Evolutionary conservation across 805 yeast genomes (phyloP), one percentile per base, ranked within the genome.

Genomic region (Candida berthetii): DNA sequence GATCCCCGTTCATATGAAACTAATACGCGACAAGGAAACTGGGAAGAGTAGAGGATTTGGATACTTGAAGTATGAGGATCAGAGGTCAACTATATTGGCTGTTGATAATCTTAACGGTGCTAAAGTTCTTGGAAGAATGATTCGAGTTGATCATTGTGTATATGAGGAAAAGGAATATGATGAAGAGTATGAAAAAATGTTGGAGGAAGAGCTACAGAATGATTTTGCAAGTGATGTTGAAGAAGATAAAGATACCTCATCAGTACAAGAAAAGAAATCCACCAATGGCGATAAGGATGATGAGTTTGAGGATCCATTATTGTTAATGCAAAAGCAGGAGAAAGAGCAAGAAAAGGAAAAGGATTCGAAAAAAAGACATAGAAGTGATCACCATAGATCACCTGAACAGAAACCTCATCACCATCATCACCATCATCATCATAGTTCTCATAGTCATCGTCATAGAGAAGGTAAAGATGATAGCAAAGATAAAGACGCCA

Each of bases 61-160:
- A 4, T 89, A 80, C 64, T 60, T 91, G 48, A 85, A 87, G 59
- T 91, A 86, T 53, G 91, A 83, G 49, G 87, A 85, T 50, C 86
- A 80, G 60, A 66, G 84, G 38, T 83, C 95, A 2, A 79, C 95
- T 16, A 74, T 87, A 0, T 65, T 91, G 22, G 96, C 97, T 0
- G 81, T 91, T 3, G 98, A 91, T 61, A 91, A 91, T 57, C 68
- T 91, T 47, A 86, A 87, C 56, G 96, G 96, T 1, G 58, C 69
- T 1, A 63, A 55, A 22, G 46, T 85, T 1, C 68, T 73, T 34
- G 86, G 81, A 9, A 59, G 74, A 28, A 40, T 46, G 9, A 49
- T 82, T 2, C 65, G 75, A 42, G 93, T 88, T 1, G 95, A 87
- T 54, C 96, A 87, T 65, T 75, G 80, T 3, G 69, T 74, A 44